Evolutionary conservation across 805 yeast genomes (phyloP), one percentile per base, ranked within the genome.

Genomic region (Nakazawaea ishiwadae): DNA sequence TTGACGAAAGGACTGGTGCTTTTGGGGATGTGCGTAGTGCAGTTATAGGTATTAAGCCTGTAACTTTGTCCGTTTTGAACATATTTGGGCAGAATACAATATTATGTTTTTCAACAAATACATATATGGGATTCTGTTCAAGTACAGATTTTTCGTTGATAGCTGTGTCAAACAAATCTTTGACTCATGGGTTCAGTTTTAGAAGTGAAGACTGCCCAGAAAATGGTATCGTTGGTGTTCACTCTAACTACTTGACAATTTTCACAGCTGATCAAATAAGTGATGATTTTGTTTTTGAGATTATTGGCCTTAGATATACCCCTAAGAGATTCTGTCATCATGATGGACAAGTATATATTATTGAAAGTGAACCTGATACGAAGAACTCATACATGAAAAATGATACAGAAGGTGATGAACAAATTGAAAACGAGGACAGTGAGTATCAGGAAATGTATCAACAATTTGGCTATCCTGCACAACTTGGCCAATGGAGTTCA

Each of bases 21-120:
- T 56, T 83, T 11, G 63, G 74, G 1, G 81, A 83, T 48, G 75
- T 88, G 1, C 68, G 83, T 51, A 76, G 79, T 14, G 79, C 81
- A 52, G 88, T 83, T 53, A 56, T 87, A 21, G 98, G 98, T 0
- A 71, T 84, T 0, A 69, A 69, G 31, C 77, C 84, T 0, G 81
- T 89, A 0, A 51, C 53, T 2, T 58, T 89, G 4, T 63, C 76
- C 2, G 49, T 53, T 8, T 52, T 77, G 9, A 53, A 39, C 7
- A 33, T 63, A 27, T 43, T 45, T 30, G 59, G 54, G 3, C 60
- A 61, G 37, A 56, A 60, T 10, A 65, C 63, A 2, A 58, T 77
- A 2, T 49, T 75, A 26, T 81, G 81, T 0, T 52, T 75, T 11
- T 76, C 84, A 3, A 60, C 81, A 0, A 62, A 73, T 35, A 58